Percentiles rank a stretch among this genome's conserved stretches.
phyloP scores from a whole-genome alignment of 192 early-diverging fungal genomes.

The Linderina pennispora region DNA sequence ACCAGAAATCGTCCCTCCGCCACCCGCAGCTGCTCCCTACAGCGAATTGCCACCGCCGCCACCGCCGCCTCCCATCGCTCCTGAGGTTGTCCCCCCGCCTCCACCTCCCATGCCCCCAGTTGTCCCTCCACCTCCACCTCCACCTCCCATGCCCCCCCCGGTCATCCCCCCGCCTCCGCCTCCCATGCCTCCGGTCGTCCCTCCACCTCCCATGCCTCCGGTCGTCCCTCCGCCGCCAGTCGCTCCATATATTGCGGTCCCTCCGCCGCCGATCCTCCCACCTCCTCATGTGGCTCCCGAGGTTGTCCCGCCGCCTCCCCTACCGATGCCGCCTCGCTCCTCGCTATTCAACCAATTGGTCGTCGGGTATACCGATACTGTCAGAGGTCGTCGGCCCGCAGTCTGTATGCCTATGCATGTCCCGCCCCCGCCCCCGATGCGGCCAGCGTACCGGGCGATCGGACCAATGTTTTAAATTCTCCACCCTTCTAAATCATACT shows the following conservation, averaged over 20 bases:
- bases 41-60: slow-evolving; percentile 6
- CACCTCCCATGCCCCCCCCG: slow-evolving; percentile 9
- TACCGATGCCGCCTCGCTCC: not conserved
- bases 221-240: not conserved
- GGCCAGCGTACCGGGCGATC: slow-evolving; percentile 32
- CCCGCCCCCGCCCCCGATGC: slow-evolving; percentile 6
- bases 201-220: not conserved
- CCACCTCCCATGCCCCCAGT: slow-evolving; percentile 3
- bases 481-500: too few species aligned
- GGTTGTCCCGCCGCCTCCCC: slow-evolving; percentile 3
- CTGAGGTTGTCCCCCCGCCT: slow-evolving; percentile 1
- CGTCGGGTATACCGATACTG: slow-evolving; percentile 40
- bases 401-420: slow-evolving; percentile 35
- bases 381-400: slow-evolving; percentile 33
- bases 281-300: not conserved
- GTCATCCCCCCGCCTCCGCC: slow-evolving; percentile 1
- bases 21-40: slow-evolving; percentile 4
- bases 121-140: not conserved
- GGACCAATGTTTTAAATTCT: too few species aligned
- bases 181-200: not conserved
- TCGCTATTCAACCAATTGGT: slow-evolving; percentile 21
- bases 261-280: slow-evolving; percentile 8
- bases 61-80: slow-evolving; percentile 1
- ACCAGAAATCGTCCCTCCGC: not conserved
- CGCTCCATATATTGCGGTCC: too few species aligned